Conservation (phyloP, 441 rosid genomes). For the Erysimum cheiri region DNA sequence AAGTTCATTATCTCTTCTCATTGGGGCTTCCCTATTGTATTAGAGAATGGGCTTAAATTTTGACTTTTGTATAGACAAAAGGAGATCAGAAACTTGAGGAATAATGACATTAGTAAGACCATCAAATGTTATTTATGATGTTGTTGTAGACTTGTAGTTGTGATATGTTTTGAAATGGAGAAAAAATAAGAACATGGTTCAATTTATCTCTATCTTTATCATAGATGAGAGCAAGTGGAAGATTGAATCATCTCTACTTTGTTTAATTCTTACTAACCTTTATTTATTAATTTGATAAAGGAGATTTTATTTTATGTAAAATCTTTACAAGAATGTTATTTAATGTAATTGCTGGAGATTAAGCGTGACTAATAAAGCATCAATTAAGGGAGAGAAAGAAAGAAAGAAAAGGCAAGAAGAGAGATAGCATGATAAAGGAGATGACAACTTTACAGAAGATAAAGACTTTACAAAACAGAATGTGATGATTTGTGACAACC, state of each 20-base stretch:
- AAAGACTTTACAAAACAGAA: conserved; percentile 42
- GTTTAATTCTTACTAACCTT: neutral
- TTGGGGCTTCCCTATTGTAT: conserved; percentile 68
- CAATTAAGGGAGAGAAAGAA: conserved; percentile 29
- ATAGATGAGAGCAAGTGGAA: conserved; percentile 21
- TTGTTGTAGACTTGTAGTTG: neutral
- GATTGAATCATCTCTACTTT: conserved; percentile 18
- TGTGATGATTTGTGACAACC: conserved; percentile 45
- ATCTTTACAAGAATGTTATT: neutral
- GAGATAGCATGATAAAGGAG: conserved; percentile 35
- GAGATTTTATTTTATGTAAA: neutral
- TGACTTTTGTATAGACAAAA: conserved; percentile 29
- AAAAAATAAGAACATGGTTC: neutral
- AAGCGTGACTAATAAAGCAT: conserved; percentile 44
- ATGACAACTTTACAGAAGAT: conserved; percentile 44
- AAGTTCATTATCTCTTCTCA: conserved; percentile 57
- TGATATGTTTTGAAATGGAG: neutral
- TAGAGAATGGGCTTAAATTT: conserved; percentile 18
- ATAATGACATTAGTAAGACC: neutral
- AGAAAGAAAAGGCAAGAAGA: conserved; percentile 20
- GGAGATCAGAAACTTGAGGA: neutral
- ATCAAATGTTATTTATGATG: conserved; percentile 10
- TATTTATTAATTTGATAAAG: neutral
- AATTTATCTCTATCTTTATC: neutral
- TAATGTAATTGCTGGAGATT: conserved; percentile 23